A percentile compares a stretch with the other conserved stretches of the same genome.
phyloP scores from a whole-genome alignment of 495 filamentous ascomycete genomes.

The Penicillium pulvis region DNA sequence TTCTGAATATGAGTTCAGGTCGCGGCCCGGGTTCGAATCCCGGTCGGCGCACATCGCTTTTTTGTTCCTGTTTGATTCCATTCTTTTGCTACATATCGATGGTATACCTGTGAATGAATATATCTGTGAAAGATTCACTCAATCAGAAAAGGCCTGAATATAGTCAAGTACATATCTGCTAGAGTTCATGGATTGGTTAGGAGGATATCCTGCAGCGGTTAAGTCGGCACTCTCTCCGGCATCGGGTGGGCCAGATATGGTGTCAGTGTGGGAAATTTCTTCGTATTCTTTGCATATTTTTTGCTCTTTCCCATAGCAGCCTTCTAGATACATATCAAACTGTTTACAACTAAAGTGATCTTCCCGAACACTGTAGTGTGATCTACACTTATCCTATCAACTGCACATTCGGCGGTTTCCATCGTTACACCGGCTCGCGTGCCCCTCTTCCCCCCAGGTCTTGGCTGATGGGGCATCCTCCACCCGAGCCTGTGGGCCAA shows the following conservation, averaged over 20 bases:
- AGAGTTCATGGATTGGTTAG: neutral
- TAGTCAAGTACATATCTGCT: no score
- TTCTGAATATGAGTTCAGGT: conserved; percentile 11
- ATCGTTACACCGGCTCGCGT: conserved; percentile 14
- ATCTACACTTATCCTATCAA: no score
- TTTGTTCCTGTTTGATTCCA: neutral
- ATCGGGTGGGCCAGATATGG: conserved; percentile 8
- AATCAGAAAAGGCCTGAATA: no score
- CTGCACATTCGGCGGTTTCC: neutral
- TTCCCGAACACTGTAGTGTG: neutral
- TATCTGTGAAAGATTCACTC: no score
- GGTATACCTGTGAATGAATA: neutral
- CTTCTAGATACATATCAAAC: neutral
- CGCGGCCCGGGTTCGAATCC: conserved; percentile 34
- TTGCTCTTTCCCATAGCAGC: neutral
- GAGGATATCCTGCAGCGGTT: conserved; percentile 8
- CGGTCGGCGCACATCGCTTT: conserved; percentile 20
- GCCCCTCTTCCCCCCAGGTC: conserved; percentile 9
- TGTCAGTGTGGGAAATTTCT: conserved; percentile 3
- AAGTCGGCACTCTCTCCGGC: conserved; percentile 19
- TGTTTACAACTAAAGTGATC: neutral
- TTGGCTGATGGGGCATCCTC: conserved; percentile 21
- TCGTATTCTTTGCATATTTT: conserved; percentile 4
- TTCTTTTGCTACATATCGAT: conserved; percentile 1
- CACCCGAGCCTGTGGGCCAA: conserved; percentile 8